Conservation (phyloP, 495 filamentous ascomycete species). For the Penicillium crystallinum region DNA sequence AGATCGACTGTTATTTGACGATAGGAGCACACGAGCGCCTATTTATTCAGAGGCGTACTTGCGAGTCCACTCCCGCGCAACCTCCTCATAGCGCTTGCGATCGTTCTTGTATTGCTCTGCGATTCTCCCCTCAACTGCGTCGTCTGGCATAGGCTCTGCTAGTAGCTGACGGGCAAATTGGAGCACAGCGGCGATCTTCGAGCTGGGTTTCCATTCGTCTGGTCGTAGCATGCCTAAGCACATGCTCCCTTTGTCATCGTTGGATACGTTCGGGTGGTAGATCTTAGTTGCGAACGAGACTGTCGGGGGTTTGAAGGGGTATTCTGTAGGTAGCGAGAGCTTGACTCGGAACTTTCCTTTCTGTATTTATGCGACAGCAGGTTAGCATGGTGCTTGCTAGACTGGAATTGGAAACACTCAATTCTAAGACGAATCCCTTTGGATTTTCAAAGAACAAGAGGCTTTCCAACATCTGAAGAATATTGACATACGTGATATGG, state of each 20-base stretch:
- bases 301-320: constrained; percentile 90
- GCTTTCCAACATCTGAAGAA: not conserved
- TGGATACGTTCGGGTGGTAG: constrained; percentile 97
- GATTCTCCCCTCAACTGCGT: constrained; percentile 83
- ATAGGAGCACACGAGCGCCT: not conserved
- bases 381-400: constrained; percentile 6
- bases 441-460: not conserved
- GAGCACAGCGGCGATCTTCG: constrained; percentile 71
- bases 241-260: constrained; percentile 88
- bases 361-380: constrained; percentile 26
- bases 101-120: constrained; percentile 80
- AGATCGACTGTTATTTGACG: not conserved
- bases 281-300: constrained; percentile 90
- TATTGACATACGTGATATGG: constrained; percentile 58
- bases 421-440: too few species aligned
- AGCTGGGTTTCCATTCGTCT: constrained; percentile 93
- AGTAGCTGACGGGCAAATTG: constrained; percentile 73
- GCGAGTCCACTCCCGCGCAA: constrained; percentile 73
- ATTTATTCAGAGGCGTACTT: constrained; percentile 55
- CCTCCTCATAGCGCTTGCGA: constrained; percentile 71
- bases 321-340: constrained; percentile 73
- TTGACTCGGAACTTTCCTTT: constrained; percentile 76
- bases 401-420: not conserved
- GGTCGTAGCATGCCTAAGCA: constrained; percentile 81
- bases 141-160: constrained; percentile 85